phyloP scores from a whole-genome alignment of 2,329 filamentous ascomycete genomes.

The Colletotrichum liriopes region DNA sequence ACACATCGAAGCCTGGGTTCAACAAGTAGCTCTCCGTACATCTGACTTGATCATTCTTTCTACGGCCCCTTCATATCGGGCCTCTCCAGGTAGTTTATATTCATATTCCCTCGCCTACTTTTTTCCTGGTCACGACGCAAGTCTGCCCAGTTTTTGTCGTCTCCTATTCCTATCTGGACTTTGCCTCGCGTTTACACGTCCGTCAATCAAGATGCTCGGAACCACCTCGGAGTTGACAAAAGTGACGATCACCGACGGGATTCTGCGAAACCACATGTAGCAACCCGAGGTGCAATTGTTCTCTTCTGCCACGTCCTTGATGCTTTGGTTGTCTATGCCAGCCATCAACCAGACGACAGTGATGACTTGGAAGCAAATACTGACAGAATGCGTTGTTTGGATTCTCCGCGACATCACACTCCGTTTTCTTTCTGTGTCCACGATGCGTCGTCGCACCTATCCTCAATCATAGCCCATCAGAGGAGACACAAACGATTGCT shows the following conservation, averaged over 20 bases:
- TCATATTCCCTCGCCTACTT: no score
- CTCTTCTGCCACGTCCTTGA: not conserved
- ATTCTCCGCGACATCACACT: not conserved
- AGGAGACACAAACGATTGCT: not conserved
- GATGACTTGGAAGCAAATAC: not conserved
- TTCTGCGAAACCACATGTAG: not conserved
- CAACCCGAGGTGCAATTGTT: not conserved
- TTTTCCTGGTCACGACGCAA: not conserved
- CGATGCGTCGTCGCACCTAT: not conserved
- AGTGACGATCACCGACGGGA: not conserved
- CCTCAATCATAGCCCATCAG: not conserved
- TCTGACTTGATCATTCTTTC: not conserved
- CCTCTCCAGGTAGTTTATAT: not conserved
- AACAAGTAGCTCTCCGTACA: no score
- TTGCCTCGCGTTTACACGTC: not conserved
- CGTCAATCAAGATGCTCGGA: not conserved
- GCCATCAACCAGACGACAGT: not conserved
- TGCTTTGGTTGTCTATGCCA: not conserved
- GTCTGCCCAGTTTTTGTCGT: not conserved
- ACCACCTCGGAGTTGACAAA: not conserved
- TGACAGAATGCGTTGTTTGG: not conserved
- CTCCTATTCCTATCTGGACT: not conserved
- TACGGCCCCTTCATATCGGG: no score
- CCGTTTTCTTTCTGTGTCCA: not conserved
- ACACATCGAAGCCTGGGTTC: not conserved